Evolutionary conservation across 108 stramenopile genomes (phyloP).

Genomic region (Cyclostephanos tholiformis): DNA sequence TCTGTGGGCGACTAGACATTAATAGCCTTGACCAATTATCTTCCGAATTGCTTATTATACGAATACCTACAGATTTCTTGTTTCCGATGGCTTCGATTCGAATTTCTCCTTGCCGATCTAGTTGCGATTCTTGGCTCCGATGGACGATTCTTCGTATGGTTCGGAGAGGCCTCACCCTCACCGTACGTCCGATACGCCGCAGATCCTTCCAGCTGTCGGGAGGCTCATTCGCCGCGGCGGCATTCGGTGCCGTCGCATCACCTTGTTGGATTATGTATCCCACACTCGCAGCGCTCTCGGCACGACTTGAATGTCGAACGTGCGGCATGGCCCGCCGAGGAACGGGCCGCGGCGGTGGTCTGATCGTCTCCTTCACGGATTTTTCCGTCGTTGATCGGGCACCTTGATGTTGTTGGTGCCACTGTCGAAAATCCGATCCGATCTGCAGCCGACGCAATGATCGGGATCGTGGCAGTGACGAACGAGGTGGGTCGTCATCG

Average conservation of each 20-base stretch:
- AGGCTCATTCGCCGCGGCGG: neutral
- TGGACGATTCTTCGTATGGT: slow-evolving; percentile 41
- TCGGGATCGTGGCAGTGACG: neutral
- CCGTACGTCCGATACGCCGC: neutral
- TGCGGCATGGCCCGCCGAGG: slow-evolving; percentile 41
- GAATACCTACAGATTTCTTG: neutral
- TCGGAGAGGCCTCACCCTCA: slow-evolving; percentile 27
- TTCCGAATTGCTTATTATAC: neutral
- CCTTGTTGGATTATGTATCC: slow-evolving; percentile 40
- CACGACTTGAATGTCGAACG: slow-evolving; percentile 17
- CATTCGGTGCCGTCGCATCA: neutral
- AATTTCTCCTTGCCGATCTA: neutral
- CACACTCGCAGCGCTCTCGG: slow-evolving; percentile 37
- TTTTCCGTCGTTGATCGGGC: neutral
- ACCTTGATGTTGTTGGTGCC: neutral
- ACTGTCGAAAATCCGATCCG: neutral
- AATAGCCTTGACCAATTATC: neutral
- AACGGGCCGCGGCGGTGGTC: slow-evolving; percentile 11
- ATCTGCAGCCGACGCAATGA: neutral
- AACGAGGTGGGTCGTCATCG: neutral
- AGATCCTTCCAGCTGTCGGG: neutral
- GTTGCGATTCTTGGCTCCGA: slow-evolving; percentile 5
- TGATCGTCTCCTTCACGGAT: neutral
- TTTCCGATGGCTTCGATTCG: neutral
- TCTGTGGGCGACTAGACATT: neutral